phyloP scores from a whole-genome alignment of 2,329 filamentous ascomycete genomes.

The Xylariaceae sp. region DNA sequence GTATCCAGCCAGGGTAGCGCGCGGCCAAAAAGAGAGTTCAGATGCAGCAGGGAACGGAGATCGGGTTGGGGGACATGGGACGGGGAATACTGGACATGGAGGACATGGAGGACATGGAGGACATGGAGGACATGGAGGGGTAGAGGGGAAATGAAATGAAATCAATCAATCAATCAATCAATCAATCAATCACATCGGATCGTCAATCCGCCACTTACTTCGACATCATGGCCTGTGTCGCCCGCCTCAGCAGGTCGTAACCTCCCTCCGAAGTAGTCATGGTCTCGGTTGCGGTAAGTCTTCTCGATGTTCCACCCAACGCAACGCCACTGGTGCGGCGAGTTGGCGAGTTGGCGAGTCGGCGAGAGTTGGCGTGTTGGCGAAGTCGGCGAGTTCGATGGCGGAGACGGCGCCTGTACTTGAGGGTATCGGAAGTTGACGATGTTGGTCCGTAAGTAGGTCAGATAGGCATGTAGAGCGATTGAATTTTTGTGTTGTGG shows the following conservation, averaged over 20 bases:
- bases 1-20: slow-evolving; percentile 5
- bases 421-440: background rate
- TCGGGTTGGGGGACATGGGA: background rate
- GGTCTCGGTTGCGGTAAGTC: slow-evolving; percentile 8
- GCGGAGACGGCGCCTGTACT: no score
- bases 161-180: no score
- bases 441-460: slow-evolving; percentile 2
- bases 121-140: slow-evolving; percentile 13
- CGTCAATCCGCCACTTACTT: slow-evolving; percentile 42
- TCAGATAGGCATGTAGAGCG: background rate
- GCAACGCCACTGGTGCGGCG: slow-evolving; percentile 15
- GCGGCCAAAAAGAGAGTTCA: slow-evolving; percentile 7
- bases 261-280: slow-evolving; percentile 51
- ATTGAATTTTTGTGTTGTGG: background rate
- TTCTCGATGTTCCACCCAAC: slow-evolving; percentile 14
- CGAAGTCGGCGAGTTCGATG: background rate
- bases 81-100: background rate
- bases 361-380: background rate
- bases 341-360: slow-evolving; percentile 1
- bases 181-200: slow-evolving; percentile 13
- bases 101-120: background rate
- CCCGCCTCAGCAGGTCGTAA: slow-evolving; percentile 53
- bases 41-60: slow-evolving; percentile 10
- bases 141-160: slow-evolving; percentile 18
- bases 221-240: slow-evolving; percentile 58